Evolutionary conservation across 305 asterid species (phyloP), one percentile per base, ranked within the genome.

Genomic region (Coffea humblotiana): DNA sequence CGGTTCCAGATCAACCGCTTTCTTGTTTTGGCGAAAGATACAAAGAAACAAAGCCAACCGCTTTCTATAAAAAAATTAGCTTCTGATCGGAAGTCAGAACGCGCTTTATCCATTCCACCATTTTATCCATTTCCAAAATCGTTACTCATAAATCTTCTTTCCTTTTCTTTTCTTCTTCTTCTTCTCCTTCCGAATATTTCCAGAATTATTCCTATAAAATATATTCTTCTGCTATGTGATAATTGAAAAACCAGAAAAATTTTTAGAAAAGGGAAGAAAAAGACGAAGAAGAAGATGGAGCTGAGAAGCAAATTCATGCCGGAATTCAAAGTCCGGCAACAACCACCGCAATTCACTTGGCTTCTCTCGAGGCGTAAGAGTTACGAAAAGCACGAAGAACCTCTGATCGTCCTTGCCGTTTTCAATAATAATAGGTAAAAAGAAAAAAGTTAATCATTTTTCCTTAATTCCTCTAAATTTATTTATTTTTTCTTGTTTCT

Each of bases 341-440:
- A 86, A 71, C 81, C 88, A 5, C 43, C 43, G 27, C 89, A 82
- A 71, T 70, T 80, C 75, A 19, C 83, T 66, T 45, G 82, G 76
- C 71, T 78, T 86, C 77, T 78, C 21, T 64, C 91, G 29, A 72
- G 65, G 85, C 82, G 82, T 58, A 78, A 32, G 60, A 82, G 69
- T 48, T 48, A 77, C 68, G 84, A 78, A 60, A 52, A 68, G 47
- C 76, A 12, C 84, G 70, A 80, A 51, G 43, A 40, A 40, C 78
- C 88, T 64, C 64, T 72, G 23, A 72, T 60, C 77, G 83, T 90
- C 40, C 83, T 84, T 74, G 84, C 87, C 58, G 82, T 80, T 40
- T 71, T 78, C 67, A 72, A 80, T 74, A 85, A 83, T 80, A 89
- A 88, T 81, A 85, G 92, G 95, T 90, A 80, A 56, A 72, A 11